Base-by-base conservation (phyloP, 2,329 filamentous ascomycete genomes). In the Magnaporthiopsis rhizophila region DNA sequence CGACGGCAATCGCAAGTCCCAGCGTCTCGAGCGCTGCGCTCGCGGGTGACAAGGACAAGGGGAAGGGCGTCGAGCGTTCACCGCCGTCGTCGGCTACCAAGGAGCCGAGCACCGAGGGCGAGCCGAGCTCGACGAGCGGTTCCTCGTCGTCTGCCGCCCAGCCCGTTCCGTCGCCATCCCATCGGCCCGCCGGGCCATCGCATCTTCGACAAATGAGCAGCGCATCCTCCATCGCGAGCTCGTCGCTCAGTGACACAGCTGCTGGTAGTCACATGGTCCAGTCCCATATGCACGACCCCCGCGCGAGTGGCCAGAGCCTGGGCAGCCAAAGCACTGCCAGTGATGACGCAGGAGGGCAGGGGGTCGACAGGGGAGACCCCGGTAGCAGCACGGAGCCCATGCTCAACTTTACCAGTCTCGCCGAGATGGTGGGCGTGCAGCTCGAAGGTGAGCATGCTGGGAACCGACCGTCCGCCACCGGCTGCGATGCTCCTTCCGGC, bases 351-450 rank as follows among this genome's bases (percentile, higher is more conserved):
- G 68, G 12, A 72, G 71, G 57, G 75, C 68, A 2, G 72, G 80
- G 79, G 15, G 78, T 81, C 5, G 79, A 81, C 18, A 68, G 81
- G 5, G 30, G 30, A 30, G 80, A 81, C 56, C 71, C 72, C 7
- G 82, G 79, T 64, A 71, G 79, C 5, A 81, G 82, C 59, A 78
- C 82, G 0, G 93, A 97, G 72, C 86, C 92, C 3, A 86, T 97
- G 84, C 95, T 96, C 76, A 97, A 97, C 74, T 97, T 97, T 73
- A 83, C 87, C 64, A 97, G 92, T 69, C 78, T 98, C 28, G 90
- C 91, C 2, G 90, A 91, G 67, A 91, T 96, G 74, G 90, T 97
- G 36, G 90, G 88, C 0, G 86, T 86, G 9, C 80, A 84, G 60
- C 77, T 86, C 45, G 83, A 86, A 62, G 78, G 79, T 2, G 74